These are phyloP conservation scores for Penicillium vulpinum DNA, from an alignment of 2,329 filamentous ascomycete species.

Conservation along the genomic window DNA sequence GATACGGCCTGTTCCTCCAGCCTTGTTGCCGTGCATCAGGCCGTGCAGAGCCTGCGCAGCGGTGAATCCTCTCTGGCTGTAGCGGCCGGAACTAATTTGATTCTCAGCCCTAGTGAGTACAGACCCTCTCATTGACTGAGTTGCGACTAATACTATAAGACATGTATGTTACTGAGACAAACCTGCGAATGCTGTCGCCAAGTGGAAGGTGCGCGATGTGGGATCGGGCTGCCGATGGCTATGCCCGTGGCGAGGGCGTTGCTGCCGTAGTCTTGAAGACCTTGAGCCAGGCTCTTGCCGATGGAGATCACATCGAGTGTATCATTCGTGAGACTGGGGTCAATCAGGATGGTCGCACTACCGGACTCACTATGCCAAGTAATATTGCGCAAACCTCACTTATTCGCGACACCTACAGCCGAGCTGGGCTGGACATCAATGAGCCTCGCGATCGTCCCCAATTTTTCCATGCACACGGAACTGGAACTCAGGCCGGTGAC, in stretches of 20 bases:
- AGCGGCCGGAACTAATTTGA: not conserved
- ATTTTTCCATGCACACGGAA: constrained; percentile 5
- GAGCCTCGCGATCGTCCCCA: not conserved
- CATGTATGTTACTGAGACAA: not conserved
- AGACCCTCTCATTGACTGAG: no score
- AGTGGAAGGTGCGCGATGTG: not conserved
- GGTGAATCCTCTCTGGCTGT: not conserved
- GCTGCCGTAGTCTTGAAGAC: not conserved
- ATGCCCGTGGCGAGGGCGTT: constrained; percentile 3
- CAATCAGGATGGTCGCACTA: not conserved
- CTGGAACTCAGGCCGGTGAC: no score
- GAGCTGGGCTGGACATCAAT: no score
- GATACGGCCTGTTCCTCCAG: not conserved
- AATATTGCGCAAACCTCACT: not conserved
- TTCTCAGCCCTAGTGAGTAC: not conserved
- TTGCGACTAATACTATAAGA: no score
- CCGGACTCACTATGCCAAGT: not conserved
- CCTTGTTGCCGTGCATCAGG: not conserved
- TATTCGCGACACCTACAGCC: not conserved
- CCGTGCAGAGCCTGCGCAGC: not conserved
- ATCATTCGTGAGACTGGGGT: not conserved
- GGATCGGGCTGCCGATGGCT: not conserved
- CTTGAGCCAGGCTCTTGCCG: not conserved
- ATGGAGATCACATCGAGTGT: not conserved
- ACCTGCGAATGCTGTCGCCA: not conserved